Conservation (phyloP, 768 basidiomycete genomes). For the Sistotremastrum suecicum region DNA sequence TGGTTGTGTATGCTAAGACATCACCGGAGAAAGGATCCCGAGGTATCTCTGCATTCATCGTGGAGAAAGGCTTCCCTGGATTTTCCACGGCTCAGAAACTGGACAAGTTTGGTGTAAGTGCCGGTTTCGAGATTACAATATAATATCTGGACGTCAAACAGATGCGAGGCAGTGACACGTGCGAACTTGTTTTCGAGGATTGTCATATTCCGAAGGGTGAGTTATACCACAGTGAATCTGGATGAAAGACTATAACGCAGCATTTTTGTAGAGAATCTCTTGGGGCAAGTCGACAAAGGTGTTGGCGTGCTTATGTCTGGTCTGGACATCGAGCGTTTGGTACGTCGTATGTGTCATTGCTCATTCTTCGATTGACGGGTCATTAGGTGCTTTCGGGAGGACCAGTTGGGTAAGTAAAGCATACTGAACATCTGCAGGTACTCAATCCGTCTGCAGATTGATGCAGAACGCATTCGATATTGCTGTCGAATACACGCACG, state of each 20-base stretch:
- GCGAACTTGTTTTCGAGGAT: constrained; percentile 84
- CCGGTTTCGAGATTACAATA: neutral
- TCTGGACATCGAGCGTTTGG: constrained; percentile 81
- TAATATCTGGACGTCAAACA: constrained; percentile 4
- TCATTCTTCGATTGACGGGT: constrained; percentile 67
- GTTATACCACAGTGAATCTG: constrained; percentile 9
- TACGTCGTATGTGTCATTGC: constrained; percentile 47
- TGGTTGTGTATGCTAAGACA: constrained; percentile 90
- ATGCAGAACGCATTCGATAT: constrained; percentile 92
- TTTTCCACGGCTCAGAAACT: constrained; percentile 85
- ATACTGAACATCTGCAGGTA: neutral
- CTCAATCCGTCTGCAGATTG: constrained; percentile 29
- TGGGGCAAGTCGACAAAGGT: constrained; percentile 68
- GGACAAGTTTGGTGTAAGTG: constrained; percentile 67
- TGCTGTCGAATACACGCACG: constrained; percentile 82
- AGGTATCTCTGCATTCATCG: constrained; percentile 85
- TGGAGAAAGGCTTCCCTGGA: constrained; percentile 70
- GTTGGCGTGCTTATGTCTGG: constrained; percentile 89
- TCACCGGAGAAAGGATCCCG: constrained; percentile 63
- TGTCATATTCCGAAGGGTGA: constrained; percentile 80
- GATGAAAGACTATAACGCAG: constrained; percentile 1
- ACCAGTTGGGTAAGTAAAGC: neutral
- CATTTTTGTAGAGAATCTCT: constrained; percentile 51
- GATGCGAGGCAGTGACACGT: constrained; percentile 93
- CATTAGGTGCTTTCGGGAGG: neutral